phyloP scores from a whole-genome alignment of 768 basidiomycete genomes.

The Podaxis sp. region DNA sequence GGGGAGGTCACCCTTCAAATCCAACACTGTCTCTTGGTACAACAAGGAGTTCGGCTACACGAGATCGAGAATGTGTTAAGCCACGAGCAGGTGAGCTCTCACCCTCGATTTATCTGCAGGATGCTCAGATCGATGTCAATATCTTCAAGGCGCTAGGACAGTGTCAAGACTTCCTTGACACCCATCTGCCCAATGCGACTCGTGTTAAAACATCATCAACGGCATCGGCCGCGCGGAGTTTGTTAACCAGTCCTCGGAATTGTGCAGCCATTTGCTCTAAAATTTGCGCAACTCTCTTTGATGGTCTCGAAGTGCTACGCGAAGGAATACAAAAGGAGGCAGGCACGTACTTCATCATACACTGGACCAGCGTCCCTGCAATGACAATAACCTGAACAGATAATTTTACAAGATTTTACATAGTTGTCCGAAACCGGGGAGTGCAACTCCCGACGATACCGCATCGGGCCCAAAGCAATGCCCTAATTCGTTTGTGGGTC shows the following conservation, averaged over 20 bases:
- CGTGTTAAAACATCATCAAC: constrained; percentile 68
- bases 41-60: constrained; percentile 51
- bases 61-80: constrained; percentile 65
- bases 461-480: constrained; percentile 22
- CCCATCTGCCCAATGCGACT: constrained; percentile 50
- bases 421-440: constrained; percentile 43
- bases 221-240: constrained; percentile 61
- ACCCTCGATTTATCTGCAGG: neutral
- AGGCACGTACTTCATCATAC: constrained; percentile 31
- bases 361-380: neutral
- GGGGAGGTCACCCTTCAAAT: constrained; percentile 62
- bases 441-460: constrained; percentile 20
- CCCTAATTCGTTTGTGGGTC: constrained; percentile 31
- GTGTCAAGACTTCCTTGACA: constrained; percentile 61
- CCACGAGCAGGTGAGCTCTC: constrained; percentile 68
- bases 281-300: constrained; percentile 58
- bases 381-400: constrained; percentile 33
- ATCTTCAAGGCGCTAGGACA: constrained; percentile 69
- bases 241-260: constrained; percentile 40
- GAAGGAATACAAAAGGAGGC: constrained; percentile 65
- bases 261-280: constrained; percentile 78
- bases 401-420: constrained; percentile 71
- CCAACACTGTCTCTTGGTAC: constrained; percentile 69
- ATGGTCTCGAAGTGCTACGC: constrained; percentile 58
- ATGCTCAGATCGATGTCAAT: neutral